A percentile compares a stretch with the other conserved stretches of the same genome.
phyloP scores from a whole-genome alignment of 2,329 filamentous ascomycete genomes.

The Parasarocladium wereldwijsianum region DNA sequence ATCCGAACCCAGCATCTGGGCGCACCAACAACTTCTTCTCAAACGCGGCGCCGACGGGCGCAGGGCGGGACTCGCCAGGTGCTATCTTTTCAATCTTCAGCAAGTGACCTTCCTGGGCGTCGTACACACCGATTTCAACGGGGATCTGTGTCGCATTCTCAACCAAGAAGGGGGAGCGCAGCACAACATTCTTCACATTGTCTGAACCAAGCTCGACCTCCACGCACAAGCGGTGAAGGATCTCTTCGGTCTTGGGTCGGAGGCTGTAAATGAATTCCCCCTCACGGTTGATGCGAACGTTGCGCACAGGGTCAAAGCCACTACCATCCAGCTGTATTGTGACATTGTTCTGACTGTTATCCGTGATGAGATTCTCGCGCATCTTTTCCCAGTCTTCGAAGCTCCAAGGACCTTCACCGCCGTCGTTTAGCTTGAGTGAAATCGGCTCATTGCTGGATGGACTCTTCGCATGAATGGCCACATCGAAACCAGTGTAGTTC shows the following conservation, averaged over 20 bases:
- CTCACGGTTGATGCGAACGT: constrained; percentile 83
- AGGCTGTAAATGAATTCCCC: constrained; percentile 84
- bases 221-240: constrained; percentile 80
- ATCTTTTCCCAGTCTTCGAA: constrained; percentile 96
- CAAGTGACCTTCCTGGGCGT: constrained; percentile 71
- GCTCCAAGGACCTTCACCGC: constrained; percentile 84
- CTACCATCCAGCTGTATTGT: constrained; percentile 79
- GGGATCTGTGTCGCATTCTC: constrained; percentile 97
- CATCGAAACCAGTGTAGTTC: constrained; percentile 89
- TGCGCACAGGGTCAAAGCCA: constrained; percentile 80
- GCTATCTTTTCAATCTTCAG: constrained; percentile 97
- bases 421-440: constrained; percentile 67
- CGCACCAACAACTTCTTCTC: constrained; percentile 78
- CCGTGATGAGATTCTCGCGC: constrained; percentile 79
- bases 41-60: constrained; percentile 82
- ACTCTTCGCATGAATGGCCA: constrained; percentile 69
- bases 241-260: constrained; percentile 69
- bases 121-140: constrained; percentile 83
- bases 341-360: constrained; percentile 66
- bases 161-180: constrained; percentile 78
- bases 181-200: constrained; percentile 96
- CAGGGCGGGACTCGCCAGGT: constrained; percentile 77
- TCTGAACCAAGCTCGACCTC: constrained; percentile 84
- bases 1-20: constrained; percentile 92
- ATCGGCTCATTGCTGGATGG: constrained; percentile 50